A percentile compares a stretch with the other conserved stretches of the same genome.
Conservation (phyloP, 345 rosid genomes). For the Nasturtium officinale region DNA sequence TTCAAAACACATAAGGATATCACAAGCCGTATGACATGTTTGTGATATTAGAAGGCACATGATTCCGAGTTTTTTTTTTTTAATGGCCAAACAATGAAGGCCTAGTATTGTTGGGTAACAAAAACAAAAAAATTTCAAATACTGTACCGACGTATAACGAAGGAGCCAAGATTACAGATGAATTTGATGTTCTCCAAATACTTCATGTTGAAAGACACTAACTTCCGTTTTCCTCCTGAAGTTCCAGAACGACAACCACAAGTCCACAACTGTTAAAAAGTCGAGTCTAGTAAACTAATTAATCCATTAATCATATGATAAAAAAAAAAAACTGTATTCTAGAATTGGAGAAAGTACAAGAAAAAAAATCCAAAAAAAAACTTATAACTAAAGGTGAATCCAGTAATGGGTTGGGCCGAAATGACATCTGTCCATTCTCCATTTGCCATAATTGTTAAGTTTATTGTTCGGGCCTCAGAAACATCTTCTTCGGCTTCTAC, state of each 20-base stretch:
- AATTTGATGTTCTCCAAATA: background rate
- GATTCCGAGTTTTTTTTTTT: no score
- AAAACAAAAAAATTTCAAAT: no score
- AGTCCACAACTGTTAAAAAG: background rate
- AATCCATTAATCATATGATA: background rate
- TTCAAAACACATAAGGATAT: background rate
- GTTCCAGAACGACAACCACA: slow-evolving; percentile 1
- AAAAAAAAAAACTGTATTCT: background rate
- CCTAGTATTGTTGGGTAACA: no score
- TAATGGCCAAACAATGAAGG: background rate
- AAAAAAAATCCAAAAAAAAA: background rate
- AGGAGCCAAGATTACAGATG: background rate
- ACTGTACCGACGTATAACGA: background rate
- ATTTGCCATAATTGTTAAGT: no score
- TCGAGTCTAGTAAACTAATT: background rate
- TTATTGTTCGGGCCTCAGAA: no score
- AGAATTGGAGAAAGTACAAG: background rate
- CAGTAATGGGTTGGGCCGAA: background rate
- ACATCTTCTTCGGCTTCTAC: no score
- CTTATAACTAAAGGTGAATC: background rate
- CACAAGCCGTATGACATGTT: background rate
- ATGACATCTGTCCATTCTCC: background rate
- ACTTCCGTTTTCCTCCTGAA: background rate
- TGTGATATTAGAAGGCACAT: background rate
- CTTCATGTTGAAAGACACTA: background rate